Percentiles rank a stretch among this genome's conserved stretches.
phyloP scores from a whole-genome alignment of 352 stramenopile species.

The Pythium folliculosum region DNA sequence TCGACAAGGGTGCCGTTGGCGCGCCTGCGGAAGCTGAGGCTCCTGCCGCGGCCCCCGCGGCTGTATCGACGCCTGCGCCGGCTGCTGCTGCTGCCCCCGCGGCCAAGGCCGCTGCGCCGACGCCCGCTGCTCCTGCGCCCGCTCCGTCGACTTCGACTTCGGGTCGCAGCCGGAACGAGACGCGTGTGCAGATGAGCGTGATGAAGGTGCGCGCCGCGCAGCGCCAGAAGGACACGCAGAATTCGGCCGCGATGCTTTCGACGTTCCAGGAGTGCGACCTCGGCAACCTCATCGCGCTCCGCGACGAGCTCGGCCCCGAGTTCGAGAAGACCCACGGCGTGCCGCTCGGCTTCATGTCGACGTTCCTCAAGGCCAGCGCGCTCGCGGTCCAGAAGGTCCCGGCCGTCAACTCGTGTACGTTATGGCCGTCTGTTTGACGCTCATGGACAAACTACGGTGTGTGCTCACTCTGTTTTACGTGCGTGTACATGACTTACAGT shows the following conservation, averaged over 20 bases:
- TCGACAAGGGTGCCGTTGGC: conserved; percentile 79
- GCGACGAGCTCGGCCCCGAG: conserved; percentile 88
- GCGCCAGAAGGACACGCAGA: conserved; percentile 98
- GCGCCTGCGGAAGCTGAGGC: conserved; percentile 12
- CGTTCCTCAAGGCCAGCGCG: conserved; percentile 97
- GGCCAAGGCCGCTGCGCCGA: conserved; percentile 28
- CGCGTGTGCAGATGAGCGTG: conserved; percentile 93
- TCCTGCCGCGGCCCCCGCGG: conserved; percentile 25
- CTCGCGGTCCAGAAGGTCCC: conserved; percentile 92
- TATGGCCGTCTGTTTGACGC: not conserved
- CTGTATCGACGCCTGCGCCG: conserved; percentile 25
- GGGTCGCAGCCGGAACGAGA: conserved; percentile 70
- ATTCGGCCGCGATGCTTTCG: conserved; percentile 97
- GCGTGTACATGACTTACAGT: conserved; percentile 40
- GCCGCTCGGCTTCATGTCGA: conserved; percentile 98
- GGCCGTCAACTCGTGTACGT: conserved; percentile 95
- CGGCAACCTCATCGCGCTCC: conserved; percentile 93
- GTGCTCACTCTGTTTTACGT: conserved; percentile 10
- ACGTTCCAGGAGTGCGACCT: conserved; percentile 99
- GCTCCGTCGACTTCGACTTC: conserved; percentile 15
- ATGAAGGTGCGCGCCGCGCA: conserved; percentile 95
- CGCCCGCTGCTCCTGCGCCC: conserved; percentile 32
- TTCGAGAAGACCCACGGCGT: conserved; percentile 98
- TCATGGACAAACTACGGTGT: not conserved
- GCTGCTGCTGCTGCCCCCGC: conserved; percentile 23